A percentile compares a stretch with the other conserved stretches of the same genome.
These are phyloP conservation scores for Paraconiothyrium sp. DNA, from an alignment of 2,329 filamentous ascomycete genomes.

Conservation along the genomic window DNA sequence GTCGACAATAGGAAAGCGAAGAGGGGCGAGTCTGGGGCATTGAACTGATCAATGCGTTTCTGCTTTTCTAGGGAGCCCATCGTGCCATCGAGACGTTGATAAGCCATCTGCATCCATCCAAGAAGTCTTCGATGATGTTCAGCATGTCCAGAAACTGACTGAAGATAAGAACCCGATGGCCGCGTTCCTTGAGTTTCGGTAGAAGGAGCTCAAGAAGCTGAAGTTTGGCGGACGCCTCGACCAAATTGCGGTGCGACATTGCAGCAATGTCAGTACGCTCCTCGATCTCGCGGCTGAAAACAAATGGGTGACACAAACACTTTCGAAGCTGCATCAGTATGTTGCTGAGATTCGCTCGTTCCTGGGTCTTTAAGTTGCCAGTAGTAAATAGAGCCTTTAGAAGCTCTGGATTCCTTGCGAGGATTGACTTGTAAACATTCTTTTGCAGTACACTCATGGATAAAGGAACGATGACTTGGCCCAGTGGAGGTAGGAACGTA, in stretches of 20 bases:
- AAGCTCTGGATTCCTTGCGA: conserved; percentile 87
- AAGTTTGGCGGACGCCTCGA: conserved; percentile 92
- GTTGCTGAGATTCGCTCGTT: conserved; percentile 87
- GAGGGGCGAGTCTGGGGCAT: conserved; percentile 80
- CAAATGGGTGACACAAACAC: conserved; percentile 93
- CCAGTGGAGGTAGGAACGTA: conserved; percentile 90
- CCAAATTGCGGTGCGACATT: conserved; percentile 78
- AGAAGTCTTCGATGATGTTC: conserved; percentile 89
- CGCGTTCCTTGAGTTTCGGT: conserved; percentile 83
- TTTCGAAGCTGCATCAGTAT: conserved; percentile 96
- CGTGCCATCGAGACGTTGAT: conserved; percentile 85
- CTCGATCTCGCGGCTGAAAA: conserved; percentile 91
- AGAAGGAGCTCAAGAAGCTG: conserved; percentile 85
- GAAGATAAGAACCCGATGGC: conserved; percentile 92
- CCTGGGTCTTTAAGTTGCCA: conserved; percentile 69
- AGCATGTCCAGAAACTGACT: conserved; percentile 93
- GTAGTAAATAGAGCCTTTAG: conserved; percentile 86
- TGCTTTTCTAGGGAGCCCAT: conserved; percentile 88
- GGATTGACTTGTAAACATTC: conserved; percentile 91
- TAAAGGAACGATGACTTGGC: conserved; percentile 94
- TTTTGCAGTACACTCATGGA: conserved; percentile 95
- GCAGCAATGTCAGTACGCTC: conserved; percentile 73
- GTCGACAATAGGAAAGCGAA: conserved; percentile 96
- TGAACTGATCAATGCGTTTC: conserved; percentile 92
- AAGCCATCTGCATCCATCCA: conserved; percentile 76